Base-by-base conservation (phyloP, 371 early-diverging fungal species). In the Conidiobolus incongruus region DNA sequence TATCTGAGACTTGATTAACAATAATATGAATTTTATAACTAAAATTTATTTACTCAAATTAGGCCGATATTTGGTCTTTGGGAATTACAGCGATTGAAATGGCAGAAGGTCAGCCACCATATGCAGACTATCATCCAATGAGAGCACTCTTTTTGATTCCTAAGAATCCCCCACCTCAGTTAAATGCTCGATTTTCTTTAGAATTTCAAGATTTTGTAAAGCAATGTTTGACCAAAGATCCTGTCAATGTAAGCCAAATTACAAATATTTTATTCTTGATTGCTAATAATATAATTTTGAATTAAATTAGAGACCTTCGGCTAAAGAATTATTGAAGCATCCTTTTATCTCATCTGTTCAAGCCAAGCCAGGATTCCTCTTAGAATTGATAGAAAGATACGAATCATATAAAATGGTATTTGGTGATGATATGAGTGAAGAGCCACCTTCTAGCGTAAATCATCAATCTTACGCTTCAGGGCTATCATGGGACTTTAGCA, bases 31-130 rank as follows among this genome's bases (percentile, higher is more conserved):
- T 3, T 16, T 40, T 13, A 10, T 28, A 30, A 22, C 5, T 21
- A 8, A 8, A 22, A 37, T 33, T 28, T 15, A 16, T 38, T n/a
- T 29, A 35, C 45, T 45, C 6, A 6, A 24, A 7, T 36, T 48
- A 63, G 58, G 94, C 92, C 0, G 99, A 99, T 62, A 90, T 96
- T 28, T 99, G 99, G 99, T 85, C 89, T 34, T 62, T 98, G 22
- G 99, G 98, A 13, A 94, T 98, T 45, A 92, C 96, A 0, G 89
- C 97, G 0, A 92, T 95, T 22, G 98, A 98, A 58, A 61, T 98
- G 38, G 89, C 93, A 15, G 77, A 74, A 45, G 89, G 92, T 1
- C 75, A 80, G 52, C 90, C 94, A 23, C 98, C 98, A 4, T 78
- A 83, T 52, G 76, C 88, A 3, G 84, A 90, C 37, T 68, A 81